phyloP scores from a whole-genome alignment of 2,329 filamentous ascomycete species.

The Colletotrichum orchidophilum region DNA sequence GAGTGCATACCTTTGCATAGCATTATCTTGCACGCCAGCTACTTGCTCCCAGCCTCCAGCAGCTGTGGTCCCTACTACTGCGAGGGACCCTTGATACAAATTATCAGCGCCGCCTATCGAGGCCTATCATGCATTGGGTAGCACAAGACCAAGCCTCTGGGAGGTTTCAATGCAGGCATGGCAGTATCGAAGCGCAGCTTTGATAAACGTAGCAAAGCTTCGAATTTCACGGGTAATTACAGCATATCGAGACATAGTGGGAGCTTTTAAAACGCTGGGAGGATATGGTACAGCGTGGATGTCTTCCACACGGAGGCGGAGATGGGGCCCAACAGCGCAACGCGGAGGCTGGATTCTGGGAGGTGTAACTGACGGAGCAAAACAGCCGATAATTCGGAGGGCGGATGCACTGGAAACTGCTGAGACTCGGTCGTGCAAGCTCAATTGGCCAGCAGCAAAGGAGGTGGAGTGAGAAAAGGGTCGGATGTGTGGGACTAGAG shows the following conservation, averaged over 20 bases:
- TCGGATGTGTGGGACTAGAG: conserved; percentile 7
- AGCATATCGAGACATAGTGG: not conserved
- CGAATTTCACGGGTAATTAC: not conserved
- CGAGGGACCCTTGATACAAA: conserved; percentile 16
- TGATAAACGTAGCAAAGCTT: not conserved
- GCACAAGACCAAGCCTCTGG: not conserved
- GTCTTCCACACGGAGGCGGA: not conserved
- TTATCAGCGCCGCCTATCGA: not conserved
- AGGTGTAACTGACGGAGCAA: conserved; percentile 10
- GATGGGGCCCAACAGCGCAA: not conserved
- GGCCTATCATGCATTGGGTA: not conserved
- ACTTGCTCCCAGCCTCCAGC: conserved; percentile 7
- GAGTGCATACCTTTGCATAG: not conserved
- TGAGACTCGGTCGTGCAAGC: not conserved
- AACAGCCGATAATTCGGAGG: conserved; percentile 1
- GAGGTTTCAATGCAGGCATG: not conserved
- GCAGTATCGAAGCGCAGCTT: not conserved
- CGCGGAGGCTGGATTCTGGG: not conserved
- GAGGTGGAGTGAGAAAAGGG: not conserved
- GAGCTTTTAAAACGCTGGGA: not conserved
- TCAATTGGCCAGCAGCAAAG: conserved; percentile 13
- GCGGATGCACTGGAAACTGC: conserved; percentile 23
- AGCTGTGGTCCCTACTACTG: conserved; percentile 20
- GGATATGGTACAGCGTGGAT: not conserved
- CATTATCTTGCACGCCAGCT: not conserved